Conservation (phyloP, 495 filamentous ascomycete genomes). For the Penicillium desertorum region DNA sequence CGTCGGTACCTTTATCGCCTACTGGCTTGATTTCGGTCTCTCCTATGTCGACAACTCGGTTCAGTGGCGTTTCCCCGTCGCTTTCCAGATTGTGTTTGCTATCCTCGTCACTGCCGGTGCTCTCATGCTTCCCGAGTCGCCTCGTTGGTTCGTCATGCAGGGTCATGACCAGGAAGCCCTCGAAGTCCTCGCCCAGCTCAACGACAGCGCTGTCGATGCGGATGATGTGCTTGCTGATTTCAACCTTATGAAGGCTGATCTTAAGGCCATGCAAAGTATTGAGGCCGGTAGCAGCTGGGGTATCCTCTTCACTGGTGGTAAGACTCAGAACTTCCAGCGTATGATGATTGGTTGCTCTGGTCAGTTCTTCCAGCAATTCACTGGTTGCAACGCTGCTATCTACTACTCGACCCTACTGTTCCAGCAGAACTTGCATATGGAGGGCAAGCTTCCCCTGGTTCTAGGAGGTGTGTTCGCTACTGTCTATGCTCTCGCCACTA, state of each 20-base stretch:
- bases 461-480: conserved; percentile 80
- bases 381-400: conserved; percentile 75
- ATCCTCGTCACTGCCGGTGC: conserved; percentile 58
- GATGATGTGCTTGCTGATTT: conserved; percentile 41
- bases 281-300: conserved; percentile 39
- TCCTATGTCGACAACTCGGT: conserved; percentile 51
- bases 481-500: conserved; percentile 64
- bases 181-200: conserved; percentile 63
- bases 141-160: conserved; percentile 69
- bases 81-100: conserved; percentile 75
- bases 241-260: conserved; percentile 49
- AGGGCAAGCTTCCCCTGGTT: conserved; percentile 61
- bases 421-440: conserved; percentile 58
- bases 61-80: conserved; percentile 69
- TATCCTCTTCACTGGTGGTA: conserved; percentile 43
- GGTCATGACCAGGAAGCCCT: conserved; percentile 59
- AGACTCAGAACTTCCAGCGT: conserved; percentile 48
- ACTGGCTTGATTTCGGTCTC: conserved; percentile 81
- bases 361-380: conserved; percentile 76
- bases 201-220: conserved; percentile 27
- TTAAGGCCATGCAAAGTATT: conserved; percentile 25
- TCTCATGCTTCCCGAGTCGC: conserved; percentile 69
- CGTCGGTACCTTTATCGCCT: conserved; percentile 73
- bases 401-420: conserved; percentile 83
- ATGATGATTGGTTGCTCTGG: conserved; percentile 46